Conservation (phyloP, 2,329 filamentous ascomycete species). For the Xylariaceae sp. region DNA sequence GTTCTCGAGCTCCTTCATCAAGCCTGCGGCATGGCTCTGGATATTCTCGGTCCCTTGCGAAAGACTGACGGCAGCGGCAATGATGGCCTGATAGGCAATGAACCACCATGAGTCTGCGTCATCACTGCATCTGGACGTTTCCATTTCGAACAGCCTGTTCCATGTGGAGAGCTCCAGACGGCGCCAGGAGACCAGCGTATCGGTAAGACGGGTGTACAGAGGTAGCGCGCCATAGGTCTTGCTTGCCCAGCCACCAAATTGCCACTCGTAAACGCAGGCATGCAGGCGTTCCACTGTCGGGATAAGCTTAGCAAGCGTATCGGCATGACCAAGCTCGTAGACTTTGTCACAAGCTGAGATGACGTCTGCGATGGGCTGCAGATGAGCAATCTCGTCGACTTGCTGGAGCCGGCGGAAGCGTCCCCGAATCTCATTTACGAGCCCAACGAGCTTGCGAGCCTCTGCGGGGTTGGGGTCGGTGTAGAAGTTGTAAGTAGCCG, state of each 20-base stretch:
- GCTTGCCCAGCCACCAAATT: constrained; percentile 78
- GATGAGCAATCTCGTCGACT: constrained; percentile 62
- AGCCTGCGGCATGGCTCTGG: constrained; percentile 56
- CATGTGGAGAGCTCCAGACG: constrained; percentile 88
- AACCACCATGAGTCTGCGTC: constrained; percentile 94
- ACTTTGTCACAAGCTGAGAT: constrained; percentile 68
- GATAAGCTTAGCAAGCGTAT: constrained; percentile 81
- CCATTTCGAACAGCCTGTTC: constrained; percentile 81
- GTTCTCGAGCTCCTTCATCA: constrained; percentile 69
- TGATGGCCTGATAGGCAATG: constrained; percentile 82
- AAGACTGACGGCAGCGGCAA: constrained; percentile 68
- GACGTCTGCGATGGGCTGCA: constrained; percentile 74
- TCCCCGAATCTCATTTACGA: constrained; percentile 63
- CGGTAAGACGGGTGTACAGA: constrained; percentile 73
- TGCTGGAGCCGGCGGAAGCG: constrained; percentile 68
- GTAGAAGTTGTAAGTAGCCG: constrained; percentile 78
- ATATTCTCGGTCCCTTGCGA: constrained; percentile 55
- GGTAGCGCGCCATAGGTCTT: constrained; percentile 63
- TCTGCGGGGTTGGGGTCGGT: constrained; percentile 72
- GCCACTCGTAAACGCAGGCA: constrained; percentile 84
- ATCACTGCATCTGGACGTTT: constrained; percentile 67
- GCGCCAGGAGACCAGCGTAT: constrained; percentile 80
- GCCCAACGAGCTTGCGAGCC: constrained; percentile 63
- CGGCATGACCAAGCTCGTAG: constrained; percentile 67
- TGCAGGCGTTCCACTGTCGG: constrained; percentile 85